Percentiles rank a stretch among this genome's conserved stretches.
phyloP scores from a whole-genome alignment of 1,284 basidiomycete species.

The Pterulicium gracile region DNA sequence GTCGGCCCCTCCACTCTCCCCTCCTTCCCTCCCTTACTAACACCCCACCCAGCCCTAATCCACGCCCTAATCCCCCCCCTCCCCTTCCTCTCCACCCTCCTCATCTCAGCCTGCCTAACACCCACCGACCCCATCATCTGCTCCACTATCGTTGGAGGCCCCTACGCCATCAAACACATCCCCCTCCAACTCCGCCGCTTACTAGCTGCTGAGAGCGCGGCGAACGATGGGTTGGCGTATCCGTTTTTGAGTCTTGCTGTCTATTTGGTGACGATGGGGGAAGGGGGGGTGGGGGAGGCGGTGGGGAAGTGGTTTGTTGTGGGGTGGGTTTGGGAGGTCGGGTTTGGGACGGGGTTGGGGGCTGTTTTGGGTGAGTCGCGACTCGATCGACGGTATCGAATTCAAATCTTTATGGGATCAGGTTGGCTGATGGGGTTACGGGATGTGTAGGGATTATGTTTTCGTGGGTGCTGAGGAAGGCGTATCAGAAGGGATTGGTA shows the following conservation, averaged over 20 bases:
- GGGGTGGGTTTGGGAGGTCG: constrained; percentile 79
- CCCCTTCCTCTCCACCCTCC: constrained; percentile 65
- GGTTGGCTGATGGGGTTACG: neutral
- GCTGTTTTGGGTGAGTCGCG: constrained; percentile 66
- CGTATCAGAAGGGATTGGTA: constrained; percentile 67
- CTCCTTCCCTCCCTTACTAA: neutral
- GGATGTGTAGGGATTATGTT: constrained; percentile 47
- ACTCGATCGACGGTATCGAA: no score
- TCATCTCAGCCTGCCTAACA: constrained; percentile 83
- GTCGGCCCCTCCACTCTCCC: no score
- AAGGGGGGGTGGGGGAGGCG: constrained; percentile 69
- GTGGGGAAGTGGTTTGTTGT: constrained; percentile 74
- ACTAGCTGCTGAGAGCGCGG: constrained; percentile 86
- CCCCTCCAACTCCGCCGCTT: constrained; percentile 76
- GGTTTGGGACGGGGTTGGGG: constrained; percentile 73
- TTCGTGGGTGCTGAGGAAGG: constrained; percentile 75
- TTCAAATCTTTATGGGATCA: neutral
- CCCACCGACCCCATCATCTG: constrained; percentile 87
- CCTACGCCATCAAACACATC: constrained; percentile 83
- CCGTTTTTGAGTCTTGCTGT: constrained; percentile 86
- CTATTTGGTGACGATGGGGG: constrained; percentile 79
- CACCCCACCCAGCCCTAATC: neutral
- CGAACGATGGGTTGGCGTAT: constrained; percentile 84
- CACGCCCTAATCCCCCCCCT: constrained; percentile 52
- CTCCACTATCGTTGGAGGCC: constrained; percentile 68